A percentile compares a stretch with the other conserved stretches of the same genome.
phyloP scores from a whole-genome alignment of 2,329 filamentous ascomycete genomes.

The Colletotrichum siamense region DNA sequence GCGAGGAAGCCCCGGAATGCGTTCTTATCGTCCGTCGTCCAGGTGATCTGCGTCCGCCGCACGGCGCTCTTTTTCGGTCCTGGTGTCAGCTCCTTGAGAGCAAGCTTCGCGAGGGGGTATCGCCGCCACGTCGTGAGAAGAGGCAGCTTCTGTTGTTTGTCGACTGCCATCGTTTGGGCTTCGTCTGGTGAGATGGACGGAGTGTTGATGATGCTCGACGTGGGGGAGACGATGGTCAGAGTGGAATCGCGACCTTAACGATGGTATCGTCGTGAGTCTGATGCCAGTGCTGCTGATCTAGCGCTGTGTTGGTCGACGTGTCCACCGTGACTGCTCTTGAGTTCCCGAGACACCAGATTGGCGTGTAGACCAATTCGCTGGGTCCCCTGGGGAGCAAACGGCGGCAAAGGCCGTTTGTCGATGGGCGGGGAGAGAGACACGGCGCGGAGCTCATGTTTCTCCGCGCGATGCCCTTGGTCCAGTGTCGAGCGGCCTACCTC shows the following conservation, averaged over 20 bases:
- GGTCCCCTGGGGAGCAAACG: neutral
- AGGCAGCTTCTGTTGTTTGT: neutral
- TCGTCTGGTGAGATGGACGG: neutral
- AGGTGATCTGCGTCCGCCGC: neutral
- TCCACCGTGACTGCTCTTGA: neutral
- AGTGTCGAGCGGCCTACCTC: neutral
- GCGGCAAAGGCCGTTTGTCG: neutral
- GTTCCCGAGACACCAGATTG: neutral
- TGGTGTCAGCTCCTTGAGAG: neutral
- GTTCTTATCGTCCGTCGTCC: neutral
- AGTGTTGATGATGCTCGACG: neutral
- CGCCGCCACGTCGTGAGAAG: neutral
- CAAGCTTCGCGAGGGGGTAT: neutral
- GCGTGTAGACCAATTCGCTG: neutral
- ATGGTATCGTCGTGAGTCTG: neutral
- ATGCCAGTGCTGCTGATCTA: neutral
- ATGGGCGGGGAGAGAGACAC: neutral
- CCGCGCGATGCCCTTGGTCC: neutral
- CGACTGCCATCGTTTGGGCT: neutral
- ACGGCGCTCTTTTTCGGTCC: neutral
- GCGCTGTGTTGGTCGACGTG: neutral
- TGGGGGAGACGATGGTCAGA: neutral
- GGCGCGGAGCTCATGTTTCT: neutral
- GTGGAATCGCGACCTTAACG: neutral
- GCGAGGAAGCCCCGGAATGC: neutral